These are phyloP conservation scores for Rosa chinensis DNA, from an alignment of 306 rosid genomes.

Conservation along the genomic window DNA sequence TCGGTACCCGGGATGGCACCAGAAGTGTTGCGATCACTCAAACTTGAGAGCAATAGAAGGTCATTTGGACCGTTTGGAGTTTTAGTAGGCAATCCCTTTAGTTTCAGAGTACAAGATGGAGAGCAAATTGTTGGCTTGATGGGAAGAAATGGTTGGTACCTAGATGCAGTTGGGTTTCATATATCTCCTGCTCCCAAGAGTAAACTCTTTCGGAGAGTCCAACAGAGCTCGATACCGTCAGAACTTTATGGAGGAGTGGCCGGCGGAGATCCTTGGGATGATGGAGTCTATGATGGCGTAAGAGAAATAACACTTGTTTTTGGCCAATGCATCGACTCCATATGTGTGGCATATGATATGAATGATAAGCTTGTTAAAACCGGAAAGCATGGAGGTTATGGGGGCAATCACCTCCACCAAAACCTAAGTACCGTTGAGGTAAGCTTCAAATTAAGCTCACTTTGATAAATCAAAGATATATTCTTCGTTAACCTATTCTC, in stretches of 20 bases:
- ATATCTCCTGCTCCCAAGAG: constrained; percentile 18
- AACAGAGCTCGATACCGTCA: not conserved
- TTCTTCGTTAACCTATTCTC: too few relatives aligned
- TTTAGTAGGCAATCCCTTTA: constrained; percentile 62
- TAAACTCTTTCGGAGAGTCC: not conserved
- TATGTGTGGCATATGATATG: not conserved
- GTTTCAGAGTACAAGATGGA: constrained; percentile 42
- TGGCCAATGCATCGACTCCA: not conserved
- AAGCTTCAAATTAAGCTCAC: not conserved
- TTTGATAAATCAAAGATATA: too few relatives aligned
- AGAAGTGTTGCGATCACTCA: constrained; percentile 51
- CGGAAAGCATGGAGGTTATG: not conserved
- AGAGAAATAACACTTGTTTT: not conserved
- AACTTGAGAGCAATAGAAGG: constrained; percentile 47
- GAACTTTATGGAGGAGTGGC: not conserved
- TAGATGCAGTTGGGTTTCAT: constrained; percentile 51
- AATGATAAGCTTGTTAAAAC: not conserved
- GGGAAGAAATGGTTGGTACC: constrained; percentile 48
- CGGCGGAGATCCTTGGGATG: not conserved
- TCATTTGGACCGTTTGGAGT: constrained; percentile 52
- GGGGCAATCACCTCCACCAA: too few relatives aligned
- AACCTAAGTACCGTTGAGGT: not conserved
- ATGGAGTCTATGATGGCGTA: not conserved
- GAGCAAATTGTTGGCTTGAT: constrained; percentile 50
- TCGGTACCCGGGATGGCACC: too few relatives aligned